These are phyloP conservation scores for Salix koriyanagi DNA, from an alignment of 345 rosid genomes.

Conservation along the genomic window DNA sequence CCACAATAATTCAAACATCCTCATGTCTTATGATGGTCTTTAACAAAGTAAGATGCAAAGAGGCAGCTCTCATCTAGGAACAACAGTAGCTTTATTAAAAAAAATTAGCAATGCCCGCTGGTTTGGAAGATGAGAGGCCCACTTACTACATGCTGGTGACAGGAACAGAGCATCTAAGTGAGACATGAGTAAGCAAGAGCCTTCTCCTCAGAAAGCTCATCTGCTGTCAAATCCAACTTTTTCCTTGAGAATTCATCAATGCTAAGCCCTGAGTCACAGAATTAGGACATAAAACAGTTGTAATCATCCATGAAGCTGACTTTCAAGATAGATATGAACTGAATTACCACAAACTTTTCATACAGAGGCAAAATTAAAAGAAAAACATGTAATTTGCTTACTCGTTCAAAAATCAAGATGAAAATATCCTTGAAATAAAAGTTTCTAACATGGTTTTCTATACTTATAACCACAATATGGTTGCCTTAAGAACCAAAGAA, in stretches of 20 bases:
- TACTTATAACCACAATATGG: neutral
- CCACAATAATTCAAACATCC: slow-evolving; percentile 7
- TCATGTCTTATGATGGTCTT: neutral
- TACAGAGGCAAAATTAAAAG: neutral
- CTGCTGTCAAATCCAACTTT: slow-evolving; percentile 90
- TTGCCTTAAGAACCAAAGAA: neutral
- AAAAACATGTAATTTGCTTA: neutral
- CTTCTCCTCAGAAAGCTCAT: slow-evolving; percentile 89
- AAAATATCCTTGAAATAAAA: neutral
- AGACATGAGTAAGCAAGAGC: slow-evolving; percentile 95
- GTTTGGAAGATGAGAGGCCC: neutral
- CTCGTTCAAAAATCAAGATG: neutral
- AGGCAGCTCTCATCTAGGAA: slow-evolving; percentile 11
- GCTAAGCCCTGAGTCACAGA: slow-evolving; percentile 47
- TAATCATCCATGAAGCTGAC: neutral
- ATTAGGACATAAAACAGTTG: neutral
- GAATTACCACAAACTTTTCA: neutral
- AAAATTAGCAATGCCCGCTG: slow-evolving; percentile 9
- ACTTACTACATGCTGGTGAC: neutral
- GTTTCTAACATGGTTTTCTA: neutral
- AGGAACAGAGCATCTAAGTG: slow-evolving; percentile 29
- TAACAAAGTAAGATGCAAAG: neutral
- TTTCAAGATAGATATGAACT: neutral
- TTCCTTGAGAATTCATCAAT: slow-evolving; percentile 91
- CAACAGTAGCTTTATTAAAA: slow-evolving; percentile 34